These are phyloP conservation scores for Solanum commersonii DNA, from an alignment of 257 asterid genomes.

Conservation along the genomic window DNA sequence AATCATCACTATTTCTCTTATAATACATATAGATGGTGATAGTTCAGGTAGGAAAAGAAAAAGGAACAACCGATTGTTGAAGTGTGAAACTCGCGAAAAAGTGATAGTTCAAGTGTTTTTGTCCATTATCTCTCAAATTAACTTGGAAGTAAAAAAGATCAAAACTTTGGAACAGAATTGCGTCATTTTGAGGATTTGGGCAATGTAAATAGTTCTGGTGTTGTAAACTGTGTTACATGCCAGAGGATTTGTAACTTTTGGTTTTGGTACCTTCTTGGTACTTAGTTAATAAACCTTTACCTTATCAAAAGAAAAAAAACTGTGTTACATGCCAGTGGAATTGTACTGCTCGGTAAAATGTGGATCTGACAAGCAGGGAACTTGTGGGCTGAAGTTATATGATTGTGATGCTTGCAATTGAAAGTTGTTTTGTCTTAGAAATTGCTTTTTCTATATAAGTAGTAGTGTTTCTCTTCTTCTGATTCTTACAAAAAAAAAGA, in stretches of 20 bases:
- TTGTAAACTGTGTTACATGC: background rate
- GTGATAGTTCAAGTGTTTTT: background rate
- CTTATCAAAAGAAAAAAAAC: background rate
- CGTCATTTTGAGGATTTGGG: background rate
- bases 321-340: background rate
- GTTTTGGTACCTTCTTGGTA: no score
- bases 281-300: no score
- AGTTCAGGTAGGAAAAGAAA: background rate
- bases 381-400: background rate
- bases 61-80: background rate
- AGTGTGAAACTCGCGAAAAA: background rate
- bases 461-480: background rate
- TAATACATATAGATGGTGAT: background rate
- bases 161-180: background rate
- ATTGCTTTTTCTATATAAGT: background rate
- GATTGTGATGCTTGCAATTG: background rate
- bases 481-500: background rate
- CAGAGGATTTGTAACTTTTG: background rate
- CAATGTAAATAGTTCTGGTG: background rate
- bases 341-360: background rate
- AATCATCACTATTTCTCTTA: background rate
- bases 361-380: background rate
- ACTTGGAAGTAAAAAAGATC: background rate
- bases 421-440: background rate
- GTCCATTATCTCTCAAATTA: background rate